Base-by-base conservation (phyloP, 768 basidiomycete genomes). In the Hemileccinum impolitum region DNA sequence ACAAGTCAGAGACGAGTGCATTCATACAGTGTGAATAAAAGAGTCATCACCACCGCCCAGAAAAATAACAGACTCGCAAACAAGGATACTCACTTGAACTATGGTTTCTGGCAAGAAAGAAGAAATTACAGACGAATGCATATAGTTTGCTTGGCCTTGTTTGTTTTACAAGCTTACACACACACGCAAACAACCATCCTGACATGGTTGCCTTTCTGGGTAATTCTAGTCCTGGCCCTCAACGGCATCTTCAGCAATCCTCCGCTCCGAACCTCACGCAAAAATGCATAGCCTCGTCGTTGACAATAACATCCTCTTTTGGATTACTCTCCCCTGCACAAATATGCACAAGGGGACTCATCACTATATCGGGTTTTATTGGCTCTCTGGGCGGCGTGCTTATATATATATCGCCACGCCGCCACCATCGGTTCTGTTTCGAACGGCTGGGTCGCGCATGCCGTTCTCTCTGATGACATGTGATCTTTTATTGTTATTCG, bases 21-120 rank as follows among this genome's bases (percentile, higher is more conserved):
- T 78, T 88, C 84, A 71, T 79, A 81, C 81, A 86, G 84, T 86
- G 82, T 84, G 83, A 84, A 87, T 84, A 71, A 64, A 70, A 44
- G 70, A 74, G 73, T 76, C 79, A 83, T 83, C 81, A 76, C 62
- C 38, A 68, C 62, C 63, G 58, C n/a, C n/a, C 49, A 58, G 18
- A 30, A 30, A 30, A 9, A 30, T 4, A 12, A 30, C 4, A 9
- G 9, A 30, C 4, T 4, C 28, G 9, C 28, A 9, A 8, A 30
- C 28, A 8, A 42, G 46, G 10, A 45, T 1, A 58, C 69, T 64
- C 53, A 60, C 59, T 12, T 30, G 28, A 8, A 30, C 7, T 30
- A 6, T 30, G 4, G 53, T 14, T 42, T 23, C 17, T 28, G 37
- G 6, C 9, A 38, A 26, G 23, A 44, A 32, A 21, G 19, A 36